A percentile compares a stretch with the other conserved stretches of the same genome.
These are phyloP conservation scores for Priceomyces carsonii DNA, from an alignment of 805 yeast species.

Conservation along the genomic window DNA sequence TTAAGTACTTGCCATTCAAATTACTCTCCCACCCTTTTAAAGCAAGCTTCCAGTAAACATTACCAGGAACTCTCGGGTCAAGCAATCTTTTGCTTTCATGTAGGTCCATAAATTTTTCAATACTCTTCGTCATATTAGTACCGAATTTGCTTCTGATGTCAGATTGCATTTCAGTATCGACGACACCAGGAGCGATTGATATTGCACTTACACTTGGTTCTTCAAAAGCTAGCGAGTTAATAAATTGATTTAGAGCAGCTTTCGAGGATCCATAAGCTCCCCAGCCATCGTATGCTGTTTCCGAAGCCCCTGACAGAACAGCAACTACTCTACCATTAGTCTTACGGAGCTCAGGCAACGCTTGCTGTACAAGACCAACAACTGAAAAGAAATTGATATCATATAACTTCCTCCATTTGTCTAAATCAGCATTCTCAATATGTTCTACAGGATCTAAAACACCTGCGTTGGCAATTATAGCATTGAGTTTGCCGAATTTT, in stretches of 20 bases:
- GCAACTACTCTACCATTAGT: conserved; percentile 66
- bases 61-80: conserved; percentile 72
- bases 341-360: conserved; percentile 59
- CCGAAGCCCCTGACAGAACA: conserved; percentile 89
- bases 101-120: conserved; percentile 63
- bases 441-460: conserved; percentile 73
- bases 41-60: conserved; percentile 66
- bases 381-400: conserved; percentile 80
- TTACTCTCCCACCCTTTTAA: conserved; percentile 54
- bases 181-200: conserved; percentile 93
- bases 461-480: conserved; percentile 80
- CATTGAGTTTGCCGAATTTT: conserved; percentile 59
- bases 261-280: conserved; percentile 90
- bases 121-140: conserved; percentile 59
- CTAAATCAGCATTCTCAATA: conserved; percentile 52
- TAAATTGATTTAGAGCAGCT: conserved; percentile 84
- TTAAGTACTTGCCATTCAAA: conserved; percentile 66
- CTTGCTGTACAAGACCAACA: conserved; percentile 54
- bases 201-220: conserved; percentile 58
- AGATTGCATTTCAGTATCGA: conserved; percentile 85
- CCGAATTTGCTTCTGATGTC: conserved; percentile 71
- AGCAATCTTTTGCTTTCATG: conserved; percentile 58
- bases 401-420: conserved; percentile 62
- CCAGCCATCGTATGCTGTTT: conserved; percentile 69
- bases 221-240: conserved; percentile 66